phyloP scores from a whole-genome alignment of 805 yeast genomes.

The Candida coleopterorum region DNA sequence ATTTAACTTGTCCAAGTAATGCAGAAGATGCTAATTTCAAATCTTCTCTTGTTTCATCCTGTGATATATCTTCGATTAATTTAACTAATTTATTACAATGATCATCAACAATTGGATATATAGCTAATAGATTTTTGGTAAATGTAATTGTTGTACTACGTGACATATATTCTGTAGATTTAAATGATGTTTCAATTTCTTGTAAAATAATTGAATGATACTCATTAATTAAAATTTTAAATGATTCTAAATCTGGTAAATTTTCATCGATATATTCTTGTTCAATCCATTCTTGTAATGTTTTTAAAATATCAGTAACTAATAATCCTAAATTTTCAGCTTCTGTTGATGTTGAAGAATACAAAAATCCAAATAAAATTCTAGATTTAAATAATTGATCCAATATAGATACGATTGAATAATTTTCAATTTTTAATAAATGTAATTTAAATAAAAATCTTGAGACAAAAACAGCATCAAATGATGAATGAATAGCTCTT shows the following conservation, averaged over 20 bases:
- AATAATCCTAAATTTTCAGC: conserved; percentile 82
- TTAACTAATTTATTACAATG: conserved; percentile 54
- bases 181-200: conserved; percentile 40
- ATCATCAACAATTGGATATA: conserved; percentile 64
- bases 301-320: conserved; percentile 48
- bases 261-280: conserved; percentile 24
- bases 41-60: conserved; percentile 68
- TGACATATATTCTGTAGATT: conserved; percentile 62
- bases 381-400: conserved; percentile 45
- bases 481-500: conserved; percentile 69
- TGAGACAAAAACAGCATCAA: conserved; percentile 72
- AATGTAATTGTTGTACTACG: conserved; percentile 77
- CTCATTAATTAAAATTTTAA: conserved; percentile 39
- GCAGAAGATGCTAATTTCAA: conserved; percentile 74
- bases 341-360: conserved; percentile 68
- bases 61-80: conserved; percentile 44
- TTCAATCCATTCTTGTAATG: conserved; percentile 42
- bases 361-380: conserved; percentile 54
- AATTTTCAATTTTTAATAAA: conserved; percentile 27
- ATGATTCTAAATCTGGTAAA: conserved; percentile 23
- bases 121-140: conserved; percentile 57
- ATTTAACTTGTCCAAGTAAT: conserved; percentile 57
- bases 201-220: conserved; percentile 53
- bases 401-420: conserved; percentile 34
- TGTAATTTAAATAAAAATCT: conserved; percentile 55